phyloP scores from a whole-genome alignment of 2,329 filamentous ascomycete genomes.

The Phaeosphaeria sp. region DNA sequence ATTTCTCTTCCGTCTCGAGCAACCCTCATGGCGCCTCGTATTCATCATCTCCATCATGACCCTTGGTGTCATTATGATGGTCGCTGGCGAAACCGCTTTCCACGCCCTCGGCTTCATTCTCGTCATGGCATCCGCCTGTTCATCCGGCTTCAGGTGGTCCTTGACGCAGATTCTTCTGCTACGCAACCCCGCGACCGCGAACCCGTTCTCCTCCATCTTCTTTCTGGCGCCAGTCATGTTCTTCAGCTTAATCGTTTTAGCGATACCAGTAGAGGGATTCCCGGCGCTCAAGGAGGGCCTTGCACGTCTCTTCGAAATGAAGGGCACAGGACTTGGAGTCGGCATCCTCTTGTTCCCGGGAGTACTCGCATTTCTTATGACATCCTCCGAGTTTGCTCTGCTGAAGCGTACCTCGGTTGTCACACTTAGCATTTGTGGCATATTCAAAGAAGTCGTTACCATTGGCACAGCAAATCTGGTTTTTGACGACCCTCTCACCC shows the following conservation, averaged over 20 bases:
- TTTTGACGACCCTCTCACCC: constrained; percentile 86
- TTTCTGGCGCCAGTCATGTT: constrained; percentile 99
- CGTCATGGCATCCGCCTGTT: constrained; percentile 91
- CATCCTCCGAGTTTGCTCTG: constrained; percentile 91
- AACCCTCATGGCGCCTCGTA: constrained; percentile 83
- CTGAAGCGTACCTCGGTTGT: constrained; percentile 95
- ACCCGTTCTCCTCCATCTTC: constrained; percentile 96
- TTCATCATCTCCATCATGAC: constrained; percentile 93
- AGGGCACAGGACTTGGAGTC: constrained; percentile 71
- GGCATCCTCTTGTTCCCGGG: constrained; percentile 88
- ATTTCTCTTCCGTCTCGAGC: constrained; percentile 90
- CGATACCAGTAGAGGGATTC: constrained; percentile 85
- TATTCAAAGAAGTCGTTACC: constrained; percentile 98
- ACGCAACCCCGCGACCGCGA: constrained; percentile 91
- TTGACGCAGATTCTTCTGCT: constrained; percentile 96
- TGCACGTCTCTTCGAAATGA: constrained; percentile 66
- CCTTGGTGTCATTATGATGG: constrained; percentile 94
- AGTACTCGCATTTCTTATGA: constrained; percentile 93
- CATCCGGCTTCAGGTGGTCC: constrained; percentile 97
- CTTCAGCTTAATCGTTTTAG: constrained; percentile 76
- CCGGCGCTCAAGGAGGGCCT: constrained; percentile 71
- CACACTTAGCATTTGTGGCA: constrained; percentile 93
- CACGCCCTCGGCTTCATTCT: constrained; percentile 85
- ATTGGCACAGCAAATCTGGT: constrained; percentile 87
- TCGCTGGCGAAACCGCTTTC: constrained; percentile 92